These are phyloP conservation scores for Geranium incanum DNA, from an alignment of 441 rosid species.

Conservation along the genomic window DNA sequence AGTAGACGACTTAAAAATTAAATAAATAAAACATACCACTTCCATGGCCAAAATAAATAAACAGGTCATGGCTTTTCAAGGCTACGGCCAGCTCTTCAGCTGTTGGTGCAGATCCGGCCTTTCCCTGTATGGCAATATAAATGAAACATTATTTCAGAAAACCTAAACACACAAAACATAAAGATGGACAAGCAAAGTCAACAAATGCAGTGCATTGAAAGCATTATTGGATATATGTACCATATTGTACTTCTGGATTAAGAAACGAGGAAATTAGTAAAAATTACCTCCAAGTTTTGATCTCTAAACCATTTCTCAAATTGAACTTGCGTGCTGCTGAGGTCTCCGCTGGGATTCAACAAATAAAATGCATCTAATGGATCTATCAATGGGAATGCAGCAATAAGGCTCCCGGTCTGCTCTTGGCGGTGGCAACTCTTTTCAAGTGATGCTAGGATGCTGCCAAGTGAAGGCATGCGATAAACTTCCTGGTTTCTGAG, in stretches of 20 bases:
- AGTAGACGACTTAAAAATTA: no score
- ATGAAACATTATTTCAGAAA: constrained; percentile 4
- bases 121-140: constrained; percentile 47
- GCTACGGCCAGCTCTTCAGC: constrained; percentile 63
- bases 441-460: constrained; percentile 50
- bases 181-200: background rate
- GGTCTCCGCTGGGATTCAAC: constrained; percentile 90
- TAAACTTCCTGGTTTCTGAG: constrained; percentile 86
- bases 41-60: constrained; percentile 86
- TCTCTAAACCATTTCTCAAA: constrained; percentile 77
- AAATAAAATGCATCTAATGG: constrained; percentile 89
- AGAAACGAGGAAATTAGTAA: constrained; percentile 20
- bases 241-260: background rate
- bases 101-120: constrained; percentile 68
- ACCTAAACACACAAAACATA: constrained; percentile 3
- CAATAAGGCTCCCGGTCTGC: constrained; percentile 27
- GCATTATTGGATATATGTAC: background rate
- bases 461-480: constrained; percentile 89
- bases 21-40: constrained; percentile 48
- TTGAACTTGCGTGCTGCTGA: constrained; percentile 47
- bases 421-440: constrained; percentile 41
- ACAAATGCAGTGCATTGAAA: background rate
- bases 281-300: constrained; percentile 69
- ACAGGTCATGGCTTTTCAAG: constrained; percentile 75
- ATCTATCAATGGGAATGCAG: constrained; percentile 69